Percentiles rank a stretch among this genome's conserved stretches.
Evolutionary conservation across 495 filamentous ascomycete genomes (phyloP).

Genomic region (Aspergillus homomorphus): DNA sequence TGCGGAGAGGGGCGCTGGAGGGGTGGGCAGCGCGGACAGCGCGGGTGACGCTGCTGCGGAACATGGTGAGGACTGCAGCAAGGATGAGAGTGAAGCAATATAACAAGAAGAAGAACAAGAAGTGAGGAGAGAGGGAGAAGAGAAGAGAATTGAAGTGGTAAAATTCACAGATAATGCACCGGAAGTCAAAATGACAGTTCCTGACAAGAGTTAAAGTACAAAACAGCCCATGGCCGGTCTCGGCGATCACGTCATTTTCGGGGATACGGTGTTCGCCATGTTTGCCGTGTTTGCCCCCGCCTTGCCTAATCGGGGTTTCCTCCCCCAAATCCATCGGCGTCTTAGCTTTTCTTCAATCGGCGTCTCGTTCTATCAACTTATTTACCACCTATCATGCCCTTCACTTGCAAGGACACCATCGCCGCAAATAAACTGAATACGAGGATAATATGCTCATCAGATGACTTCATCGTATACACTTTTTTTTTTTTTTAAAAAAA

Average conservation of each 20-base stretch:
- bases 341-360: too few relatives aligned
- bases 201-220: background rate
- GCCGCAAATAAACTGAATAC: too few relatives aligned
- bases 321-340: too few relatives aligned
- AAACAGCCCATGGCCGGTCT: background rate
- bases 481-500: too few relatives aligned
- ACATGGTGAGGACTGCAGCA: conserved; percentile 13
- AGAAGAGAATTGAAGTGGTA: background rate
- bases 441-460: too few relatives aligned
- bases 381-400: too few relatives aligned
- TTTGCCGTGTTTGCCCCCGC: background rate
- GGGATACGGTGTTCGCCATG: background rate
- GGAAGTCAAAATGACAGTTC: background rate
- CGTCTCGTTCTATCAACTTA: too few relatives aligned
- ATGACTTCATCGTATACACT: too few relatives aligned
- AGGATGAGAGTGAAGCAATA: background rate
- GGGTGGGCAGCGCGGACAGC: conserved; percentile 10
- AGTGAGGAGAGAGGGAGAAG: background rate
- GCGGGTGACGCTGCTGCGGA: conserved; percentile 17
- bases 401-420: too few relatives aligned
- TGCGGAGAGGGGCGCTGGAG: conserved; percentile 18
- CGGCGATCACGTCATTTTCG: background rate
- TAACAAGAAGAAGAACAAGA: too few relatives aligned
- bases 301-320: too few relatives aligned
- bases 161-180: too few relatives aligned